Evolutionary conservation across 139 green algal genomes (phyloP), one percentile per base, ranked within the genome.

Genomic region (Asterochloris sp.): DNA sequence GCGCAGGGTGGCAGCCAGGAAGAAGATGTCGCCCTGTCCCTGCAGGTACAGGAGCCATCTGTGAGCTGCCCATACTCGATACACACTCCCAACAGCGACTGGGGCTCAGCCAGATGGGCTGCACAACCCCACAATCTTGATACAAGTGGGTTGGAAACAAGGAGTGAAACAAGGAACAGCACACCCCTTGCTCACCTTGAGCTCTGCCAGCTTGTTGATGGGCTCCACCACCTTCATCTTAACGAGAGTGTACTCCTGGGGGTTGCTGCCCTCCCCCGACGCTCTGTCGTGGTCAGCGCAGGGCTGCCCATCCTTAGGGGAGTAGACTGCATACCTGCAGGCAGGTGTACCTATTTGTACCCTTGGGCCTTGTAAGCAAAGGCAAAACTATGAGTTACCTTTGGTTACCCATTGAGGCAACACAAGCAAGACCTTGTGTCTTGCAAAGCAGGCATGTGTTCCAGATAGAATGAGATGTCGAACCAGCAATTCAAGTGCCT

Each of bases 211-310:
- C 61, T 68, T 78, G 85, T 93, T 94, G 13, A 79, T 84, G 26
- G 98, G 87, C 88, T 97, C 89, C 73, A 95, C 69, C 15, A 93
- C 96, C 74, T 92, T 78, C 95, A 99, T 96, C 92, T 99, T 99
- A 83, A 99, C 94, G 61, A 99, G 92, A 0, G 92, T 95, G 91
- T 99, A 99, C 83, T 99, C 96, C 82, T 90, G 87, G 2, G 96
- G 97, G 12, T 88, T 89, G 68, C 96, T 96, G 27, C 97, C 97
- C 89, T 99, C 97, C 54, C 97, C 97, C 0, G 88, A 90, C 12
- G 97, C 95, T 24, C 96, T 86, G 89, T 99, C 96, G 78, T 98
- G 94, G 86, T 98, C 94, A 11, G 96, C 96, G 81, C 96, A 99
- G 1, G 96, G 96, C 91, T 99, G 96, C 12, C 91, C 93, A 83